Conservation (phyloP, 306 rosid genomes). For the Mimosa pudica region DNA sequence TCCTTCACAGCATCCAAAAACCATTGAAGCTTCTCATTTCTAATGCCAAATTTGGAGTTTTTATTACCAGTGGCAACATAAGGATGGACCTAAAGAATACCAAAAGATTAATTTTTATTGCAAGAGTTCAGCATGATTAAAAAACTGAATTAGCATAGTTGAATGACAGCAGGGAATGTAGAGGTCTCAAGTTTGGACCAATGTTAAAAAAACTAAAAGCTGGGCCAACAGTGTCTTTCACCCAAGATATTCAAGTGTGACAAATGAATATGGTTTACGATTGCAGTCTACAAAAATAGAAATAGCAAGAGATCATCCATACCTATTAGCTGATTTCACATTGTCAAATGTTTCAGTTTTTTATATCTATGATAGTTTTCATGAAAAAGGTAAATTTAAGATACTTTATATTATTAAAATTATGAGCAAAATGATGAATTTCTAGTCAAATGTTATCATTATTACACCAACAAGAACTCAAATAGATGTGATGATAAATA, state of each 20-base stretch:
- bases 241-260: not conserved
- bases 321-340: not conserved
- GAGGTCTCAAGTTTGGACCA: conserved; percentile 6
- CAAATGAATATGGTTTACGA: not conserved
- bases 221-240: not conserved
- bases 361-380: not conserved
- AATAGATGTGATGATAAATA: not conserved
- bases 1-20: conserved; percentile 86
- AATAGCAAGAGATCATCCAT: conserved; percentile 12
- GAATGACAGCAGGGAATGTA: conserved; percentile 10
- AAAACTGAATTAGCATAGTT: conserved; percentile 2
- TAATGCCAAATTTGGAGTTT: conserved; percentile 92
- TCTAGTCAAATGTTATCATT: conserved; percentile 3
- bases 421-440: conserved; percentile 8
- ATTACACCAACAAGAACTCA: conserved; percentile 8
- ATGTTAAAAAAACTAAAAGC: not conserved
- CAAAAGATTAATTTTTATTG: conserved; percentile 1
- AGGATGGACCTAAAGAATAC: conserved; percentile 74
- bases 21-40: conserved; percentile 97
- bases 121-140: conserved; percentile 14
- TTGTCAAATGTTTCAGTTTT: not conserved
- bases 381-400: not conserved
- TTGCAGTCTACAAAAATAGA: conserved; percentile 3
- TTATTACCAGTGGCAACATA: conserved; percentile 96
- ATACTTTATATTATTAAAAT: not conserved